These are phyloP conservation scores for Cyclotella atomus DNA, from an alignment of 108 stramenopile genomes.

Conservation along the genomic window DNA sequence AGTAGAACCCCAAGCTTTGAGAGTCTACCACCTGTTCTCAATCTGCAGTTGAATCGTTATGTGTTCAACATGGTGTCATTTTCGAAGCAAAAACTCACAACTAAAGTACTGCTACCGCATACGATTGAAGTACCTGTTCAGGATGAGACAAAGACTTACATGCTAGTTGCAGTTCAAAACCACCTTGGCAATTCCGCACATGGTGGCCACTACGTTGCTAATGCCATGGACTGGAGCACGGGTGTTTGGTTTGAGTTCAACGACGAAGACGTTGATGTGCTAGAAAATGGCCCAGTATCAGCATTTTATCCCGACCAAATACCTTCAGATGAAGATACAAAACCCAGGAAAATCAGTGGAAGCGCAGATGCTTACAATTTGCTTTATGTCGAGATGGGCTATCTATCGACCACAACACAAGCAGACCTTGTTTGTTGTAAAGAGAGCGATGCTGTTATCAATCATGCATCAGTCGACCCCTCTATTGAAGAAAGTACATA, in stretches of 20 bases:
- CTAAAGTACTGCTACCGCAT: constrained; percentile 70
- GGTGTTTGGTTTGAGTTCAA: constrained; percentile 90
- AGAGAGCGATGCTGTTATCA: constrained; percentile 2
- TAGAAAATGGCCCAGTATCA: constrained; percentile 64
- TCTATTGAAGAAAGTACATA: background rate
- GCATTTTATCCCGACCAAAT: constrained; percentile 52
- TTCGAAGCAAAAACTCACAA: constrained; percentile 73
- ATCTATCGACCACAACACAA: constrained; percentile 47
- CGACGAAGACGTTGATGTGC: constrained; percentile 72
- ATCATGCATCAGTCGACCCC: background rate
- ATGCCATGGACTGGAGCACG: constrained; percentile 86
- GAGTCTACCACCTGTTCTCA: constrained; percentile 78
- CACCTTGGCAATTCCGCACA: constrained; percentile 86
- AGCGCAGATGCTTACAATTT: constrained; percentile 88
- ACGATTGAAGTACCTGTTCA: constrained; percentile 45
- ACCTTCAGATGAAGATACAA: background rate
- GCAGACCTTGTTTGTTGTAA: constrained; percentile 16
- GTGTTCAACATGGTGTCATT: constrained; percentile 70
- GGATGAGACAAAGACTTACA: constrained; percentile 31
- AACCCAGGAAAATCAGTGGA: constrained; percentile 24
- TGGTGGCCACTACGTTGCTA: constrained; percentile 84
- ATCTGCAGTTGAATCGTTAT: constrained; percentile 84
- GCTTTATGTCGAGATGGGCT: constrained; percentile 80
- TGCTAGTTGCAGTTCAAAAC: constrained; percentile 81
- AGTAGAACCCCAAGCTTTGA: constrained; percentile 48